These are phyloP conservation scores for Exserohilum rostratum DNA, from an alignment of 2,329 filamentous ascomycete genomes.

Conservation along the genomic window DNA sequence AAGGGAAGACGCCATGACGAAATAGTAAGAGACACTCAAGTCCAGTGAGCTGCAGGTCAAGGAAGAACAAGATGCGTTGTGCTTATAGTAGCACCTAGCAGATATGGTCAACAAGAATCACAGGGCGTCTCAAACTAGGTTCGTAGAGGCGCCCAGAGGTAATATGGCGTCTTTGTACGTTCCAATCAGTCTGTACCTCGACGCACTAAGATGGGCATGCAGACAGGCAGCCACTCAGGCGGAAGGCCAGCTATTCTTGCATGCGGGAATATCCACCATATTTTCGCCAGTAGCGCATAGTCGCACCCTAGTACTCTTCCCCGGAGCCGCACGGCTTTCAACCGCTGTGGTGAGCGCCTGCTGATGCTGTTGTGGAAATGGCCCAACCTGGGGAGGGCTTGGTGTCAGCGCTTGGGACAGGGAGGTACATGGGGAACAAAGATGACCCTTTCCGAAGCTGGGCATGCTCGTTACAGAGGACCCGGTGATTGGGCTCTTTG, in stretches of 20 bases:
- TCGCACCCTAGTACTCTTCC: conserved; percentile 25
- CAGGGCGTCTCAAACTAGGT: conserved; percentile 31
- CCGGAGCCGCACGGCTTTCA: conserved; percentile 30
- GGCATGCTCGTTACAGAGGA: conserved; percentile 8
- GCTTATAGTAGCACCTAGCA: conserved; percentile 7
- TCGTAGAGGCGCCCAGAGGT: conserved; percentile 26
- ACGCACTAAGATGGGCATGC: conserved; percentile 34
- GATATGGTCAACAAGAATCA: conserved; percentile 24
- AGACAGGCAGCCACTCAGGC: conserved; percentile 34
- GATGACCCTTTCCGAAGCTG: conserved; percentile 30
- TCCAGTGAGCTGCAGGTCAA: conserved; percentile 35
- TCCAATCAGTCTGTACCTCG: conserved; percentile 23
- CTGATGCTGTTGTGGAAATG: conserved; percentile 34
- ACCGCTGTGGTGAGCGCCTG: conserved; percentile 35
- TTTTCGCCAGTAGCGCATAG: conserved; percentile 26
- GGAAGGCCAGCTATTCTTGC: conserved; percentile 36
- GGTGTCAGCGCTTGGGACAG: conserved; percentile 37
- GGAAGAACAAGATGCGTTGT: conserved; percentile 10
- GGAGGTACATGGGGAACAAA: conserved; percentile 25
- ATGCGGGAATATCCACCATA: conserved; percentile 20
- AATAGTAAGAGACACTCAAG: conserved; percentile 31
- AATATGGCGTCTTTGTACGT: conserved; percentile 44
- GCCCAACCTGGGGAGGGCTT: conserved; percentile 23
- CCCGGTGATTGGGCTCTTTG: conserved; percentile 29
- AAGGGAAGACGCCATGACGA: conserved; percentile 37